Conservation (phyloP, 2,329 filamentous ascomycete genomes). For the Phyllosticta ampelicida region DNA sequence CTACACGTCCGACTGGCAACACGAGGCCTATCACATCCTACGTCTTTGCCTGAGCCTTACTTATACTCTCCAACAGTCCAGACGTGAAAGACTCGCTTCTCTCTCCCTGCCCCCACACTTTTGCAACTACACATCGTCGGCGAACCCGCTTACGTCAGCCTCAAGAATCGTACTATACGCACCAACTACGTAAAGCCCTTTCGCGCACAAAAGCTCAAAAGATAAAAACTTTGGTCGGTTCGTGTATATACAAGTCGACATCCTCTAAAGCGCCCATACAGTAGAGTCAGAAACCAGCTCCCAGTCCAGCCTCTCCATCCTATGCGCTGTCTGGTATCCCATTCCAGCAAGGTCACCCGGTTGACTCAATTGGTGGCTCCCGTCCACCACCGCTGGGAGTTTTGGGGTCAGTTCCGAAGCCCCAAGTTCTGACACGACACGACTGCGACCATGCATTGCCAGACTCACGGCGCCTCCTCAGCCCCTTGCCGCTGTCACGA, state of each 20-base stretch:
- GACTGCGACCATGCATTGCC: conserved; percentile 2
- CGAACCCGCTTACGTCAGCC: not conserved
- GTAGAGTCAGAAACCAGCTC: not conserved
- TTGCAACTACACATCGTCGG: not conserved
- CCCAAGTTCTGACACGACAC: not conserved
- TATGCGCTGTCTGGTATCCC: conserved; percentile 5
- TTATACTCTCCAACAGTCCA: not conserved
- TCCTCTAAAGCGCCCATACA: not conserved
- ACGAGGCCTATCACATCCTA: not conserved
- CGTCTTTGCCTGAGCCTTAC: not conserved
- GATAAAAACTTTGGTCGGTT: not conserved
- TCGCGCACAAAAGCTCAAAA: not conserved
- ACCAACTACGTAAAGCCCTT: not conserved
- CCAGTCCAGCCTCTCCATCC: not conserved
- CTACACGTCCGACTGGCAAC: not conserved
- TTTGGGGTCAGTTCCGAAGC: not conserved
- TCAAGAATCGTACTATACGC: not conserved
- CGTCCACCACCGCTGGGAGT: conserved; percentile 10
- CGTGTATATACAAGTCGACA: not conserved
- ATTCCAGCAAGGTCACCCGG: conserved; percentile 1
- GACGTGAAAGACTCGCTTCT: not conserved
- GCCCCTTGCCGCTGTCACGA: not conserved
- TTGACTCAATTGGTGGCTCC: conserved; percentile 6
- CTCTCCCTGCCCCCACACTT: not conserved
- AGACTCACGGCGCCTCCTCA: not conserved